Percentiles rank a stretch among this genome's conserved stretches.
These are phyloP conservation scores for Paspalum notatum DNA, from an alignment of 176 grass and related monocot species.

Conservation along the genomic window DNA sequence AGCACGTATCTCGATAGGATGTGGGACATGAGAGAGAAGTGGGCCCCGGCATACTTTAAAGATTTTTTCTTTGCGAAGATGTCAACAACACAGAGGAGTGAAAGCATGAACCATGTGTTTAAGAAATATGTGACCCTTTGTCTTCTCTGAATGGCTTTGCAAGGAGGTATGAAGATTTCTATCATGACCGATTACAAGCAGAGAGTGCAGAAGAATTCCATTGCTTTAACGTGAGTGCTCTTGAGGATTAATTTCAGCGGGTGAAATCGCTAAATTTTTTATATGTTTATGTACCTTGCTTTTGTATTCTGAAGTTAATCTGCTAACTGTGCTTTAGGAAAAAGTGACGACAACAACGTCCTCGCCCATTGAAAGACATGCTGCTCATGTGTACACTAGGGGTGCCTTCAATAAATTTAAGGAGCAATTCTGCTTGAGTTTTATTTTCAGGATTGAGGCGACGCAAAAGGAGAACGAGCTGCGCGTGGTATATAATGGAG, in stretches of 20 bases:
- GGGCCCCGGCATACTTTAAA: background rate
- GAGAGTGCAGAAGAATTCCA: background rate
- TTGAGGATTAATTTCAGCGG: too few species aligned
- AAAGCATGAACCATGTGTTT: conserved; percentile 18
- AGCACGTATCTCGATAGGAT: background rate
- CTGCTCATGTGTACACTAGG: background rate
- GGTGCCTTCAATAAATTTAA: background rate
- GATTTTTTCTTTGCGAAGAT: background rate
- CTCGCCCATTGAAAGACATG: background rate
- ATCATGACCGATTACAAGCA: background rate
- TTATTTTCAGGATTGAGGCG: background rate
- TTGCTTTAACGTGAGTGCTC: background rate
- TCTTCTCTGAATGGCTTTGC: background rate
- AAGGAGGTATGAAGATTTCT: background rate
- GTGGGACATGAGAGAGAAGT: conserved; percentile 3
- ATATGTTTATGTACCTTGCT: too few species aligned
- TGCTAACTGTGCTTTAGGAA: background rate
- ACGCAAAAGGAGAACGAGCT: accelerated
- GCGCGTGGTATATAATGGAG: background rate
- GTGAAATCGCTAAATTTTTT: too few species aligned
- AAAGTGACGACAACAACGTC: background rate
- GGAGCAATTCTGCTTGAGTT: background rate
- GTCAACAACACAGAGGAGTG: background rate
- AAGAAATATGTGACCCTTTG: background rate
- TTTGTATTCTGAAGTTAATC: too few species aligned